phyloP scores from a whole-genome alignment of 1,284 basidiomycete genomes.

The Ceratobasidium sp. region DNA sequence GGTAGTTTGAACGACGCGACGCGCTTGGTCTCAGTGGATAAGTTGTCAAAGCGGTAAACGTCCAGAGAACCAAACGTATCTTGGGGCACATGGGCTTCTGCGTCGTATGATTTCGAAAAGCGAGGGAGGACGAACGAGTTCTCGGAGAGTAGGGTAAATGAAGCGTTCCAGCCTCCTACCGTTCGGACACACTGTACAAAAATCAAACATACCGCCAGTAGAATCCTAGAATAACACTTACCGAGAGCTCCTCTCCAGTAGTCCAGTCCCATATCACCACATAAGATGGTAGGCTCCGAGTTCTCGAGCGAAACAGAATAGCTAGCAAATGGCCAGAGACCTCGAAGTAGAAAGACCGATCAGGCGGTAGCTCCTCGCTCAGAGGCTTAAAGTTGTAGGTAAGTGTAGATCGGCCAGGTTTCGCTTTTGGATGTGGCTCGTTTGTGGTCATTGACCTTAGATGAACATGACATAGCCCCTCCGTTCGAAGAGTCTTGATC shows the following conservation, averaged over 20 bases:
- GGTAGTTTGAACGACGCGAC: constrained; percentile 29
- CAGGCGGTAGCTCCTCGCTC: constrained; percentile 14
- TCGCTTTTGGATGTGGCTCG: constrained; percentile 7
- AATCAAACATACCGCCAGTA: not conserved
- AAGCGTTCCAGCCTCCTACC: not conserved
- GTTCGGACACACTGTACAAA: not conserved
- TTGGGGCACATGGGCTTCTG: too few species aligned
- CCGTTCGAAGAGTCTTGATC: not conserved
- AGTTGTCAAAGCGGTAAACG: constrained; percentile 18
- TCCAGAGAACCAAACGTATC: not conserved
- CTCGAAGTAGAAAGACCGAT: constrained; percentile 25
- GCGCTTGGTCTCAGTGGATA: not conserved
- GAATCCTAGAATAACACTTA: not conserved
- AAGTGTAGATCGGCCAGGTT: constrained; percentile 4
- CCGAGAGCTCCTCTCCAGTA: constrained; percentile 26
- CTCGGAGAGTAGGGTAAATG: constrained; percentile 22
- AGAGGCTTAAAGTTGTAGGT: not conserved
- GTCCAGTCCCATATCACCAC: constrained; percentile 42
- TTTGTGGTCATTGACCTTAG: constrained; percentile 14
- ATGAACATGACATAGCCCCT: constrained; percentile 10
- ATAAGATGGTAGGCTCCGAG: not conserved
- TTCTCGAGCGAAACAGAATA: constrained; percentile 24
- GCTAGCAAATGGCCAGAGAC: constrained; percentile 17
- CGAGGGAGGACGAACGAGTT: constrained; percentile 13
- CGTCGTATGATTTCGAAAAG: not conserved